Base-by-base conservation (phyloP, 176 grass and related monocot species). In the Zizania latifolia region DNA sequence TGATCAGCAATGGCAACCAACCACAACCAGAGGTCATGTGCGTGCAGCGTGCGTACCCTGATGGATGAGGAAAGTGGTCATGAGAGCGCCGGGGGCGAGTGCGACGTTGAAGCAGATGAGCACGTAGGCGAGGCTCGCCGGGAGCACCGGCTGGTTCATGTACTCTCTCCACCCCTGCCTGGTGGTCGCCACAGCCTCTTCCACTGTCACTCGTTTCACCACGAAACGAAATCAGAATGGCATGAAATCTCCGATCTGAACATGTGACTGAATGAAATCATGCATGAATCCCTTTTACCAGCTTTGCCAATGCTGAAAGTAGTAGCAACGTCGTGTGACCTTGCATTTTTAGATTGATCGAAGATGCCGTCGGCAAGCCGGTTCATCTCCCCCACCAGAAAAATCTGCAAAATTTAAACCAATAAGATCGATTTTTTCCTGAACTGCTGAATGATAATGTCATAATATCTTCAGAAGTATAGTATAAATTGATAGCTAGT, bases 71-170 rank as follows among this genome's bases (percentile, higher is more conserved):
- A 88, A 92, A 2, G 89, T 82, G 53, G 89, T 92, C 89, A 92
- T 92, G 21, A 92, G 82, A 10, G 78, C 85, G 28, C 89, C 78
- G 1, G 89, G 86, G 13, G 85, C 61, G 50, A 92, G 89, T 14
- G 89, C 78, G 34, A 82, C 53, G 61, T 92, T 92, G 78, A 92
- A 88, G 82, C 82, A 88, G 68, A 89, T 35, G 26, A 92, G 78
- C 70, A 92, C 89, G 76, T 89, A 92, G 33, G 89, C 70, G 26
- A 92, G 72, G 79, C 86, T 92, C 41, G 89, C 89, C 29, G 89
- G 82, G 54, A 92, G 86, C 28, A 89, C 86, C 19, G 86, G 86
- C 50, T 88, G 78, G 11, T 51, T 17, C 77, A 78, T 19, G 65
- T 89, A 89, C 62, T 89, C 89, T 4, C 11, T 26, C 89, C 89